Base-by-base conservation (phyloP, 1,139 yeast genomes). In the Groenewaldozyma auringiensis region DNA sequence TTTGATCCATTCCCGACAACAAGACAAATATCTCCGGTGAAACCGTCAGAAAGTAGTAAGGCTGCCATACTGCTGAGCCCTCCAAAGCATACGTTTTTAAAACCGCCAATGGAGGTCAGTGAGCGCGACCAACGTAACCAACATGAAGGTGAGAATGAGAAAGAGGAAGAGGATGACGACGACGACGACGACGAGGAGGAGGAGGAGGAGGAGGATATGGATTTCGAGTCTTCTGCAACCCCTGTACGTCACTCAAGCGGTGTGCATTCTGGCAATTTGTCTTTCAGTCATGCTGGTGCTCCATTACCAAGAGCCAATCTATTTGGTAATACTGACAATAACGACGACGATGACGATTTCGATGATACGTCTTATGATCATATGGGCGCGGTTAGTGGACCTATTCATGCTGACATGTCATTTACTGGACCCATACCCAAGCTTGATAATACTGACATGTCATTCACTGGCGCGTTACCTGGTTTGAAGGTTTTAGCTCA, bases 1-100 rank as follows among this genome's bases (percentile, higher is more conserved):
- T 73, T 73, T 58, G 75, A 33, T 4, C 17, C 36, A 14, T 33
- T 6, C 13, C 13, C 36, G 6, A 33, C 36, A 14, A 14, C 13
- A 13, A 9, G 36, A 33, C 6, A n/a, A 13, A 33, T 33, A 4
- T 33, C 36, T 33, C 36, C 36, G 6, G 36, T 6, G 36, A 14
- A 25, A 25, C 29, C 29, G 9, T 6, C 6, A 25, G 9, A 11
- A 8, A 25, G 29, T 25, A 11, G 9, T 6, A 33, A 33, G 11
- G 16, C 20, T 17, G 16, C 36, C 18, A n/a, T 33, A 17, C 16
- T 4, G 11, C 13, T 33, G 18, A 33, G 36, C 13, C 36, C 36
- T 4, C 36, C 36, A 11, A 33, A 33, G 36, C 4, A 9, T n/a
- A 17, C 20, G 4, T 14, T 13, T 11, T 13, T 33, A 13, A 33